phyloP scores from a whole-genome alignment of 1,284 basidiomycete genomes.

The Ceratobasidium sp. region DNA sequence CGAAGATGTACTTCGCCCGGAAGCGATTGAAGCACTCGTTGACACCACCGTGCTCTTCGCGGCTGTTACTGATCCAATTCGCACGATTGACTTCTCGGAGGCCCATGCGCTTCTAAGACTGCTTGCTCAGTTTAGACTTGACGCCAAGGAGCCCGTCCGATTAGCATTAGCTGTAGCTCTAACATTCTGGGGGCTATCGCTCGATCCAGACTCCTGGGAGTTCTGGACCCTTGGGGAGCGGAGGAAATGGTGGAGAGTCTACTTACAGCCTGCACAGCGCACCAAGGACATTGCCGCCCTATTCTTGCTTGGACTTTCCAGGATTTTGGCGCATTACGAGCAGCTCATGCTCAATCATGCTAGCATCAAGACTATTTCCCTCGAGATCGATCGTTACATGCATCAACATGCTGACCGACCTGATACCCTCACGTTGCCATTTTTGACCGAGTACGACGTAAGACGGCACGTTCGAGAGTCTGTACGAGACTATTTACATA shows the following conservation, averaged over 20 bases:
- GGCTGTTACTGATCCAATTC: not conserved
- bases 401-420: not conserved
- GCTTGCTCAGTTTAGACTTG: not conserved
- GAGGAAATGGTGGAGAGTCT: not conserved
- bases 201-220: constrained; percentile 9
- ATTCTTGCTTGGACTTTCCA: constrained; percentile 11
- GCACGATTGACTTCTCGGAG: too few species aligned
- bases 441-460: constrained; percentile 6
- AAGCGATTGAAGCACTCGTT: constrained; percentile 17
- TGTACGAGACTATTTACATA: not conserved
- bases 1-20: not conserved
- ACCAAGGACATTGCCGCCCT: not conserved
- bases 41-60: constrained; percentile 6
- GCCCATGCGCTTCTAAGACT: not conserved
- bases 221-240: constrained; percentile 8
- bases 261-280: not conserved
- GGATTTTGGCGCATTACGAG: constrained; percentile 7
- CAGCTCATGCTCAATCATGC: constrained; percentile 8
- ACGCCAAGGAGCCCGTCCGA: not conserved
- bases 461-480: constrained; percentile 32
- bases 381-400: constrained; percentile 22
- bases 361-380: constrained; percentile 27
- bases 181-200: constrained; percentile 20
- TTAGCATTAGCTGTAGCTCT: constrained; percentile 1
- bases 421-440: not conserved